Conservation (phyloP, 495 filamentous ascomycete species). For the Penicillium simplicissimum region DNA sequence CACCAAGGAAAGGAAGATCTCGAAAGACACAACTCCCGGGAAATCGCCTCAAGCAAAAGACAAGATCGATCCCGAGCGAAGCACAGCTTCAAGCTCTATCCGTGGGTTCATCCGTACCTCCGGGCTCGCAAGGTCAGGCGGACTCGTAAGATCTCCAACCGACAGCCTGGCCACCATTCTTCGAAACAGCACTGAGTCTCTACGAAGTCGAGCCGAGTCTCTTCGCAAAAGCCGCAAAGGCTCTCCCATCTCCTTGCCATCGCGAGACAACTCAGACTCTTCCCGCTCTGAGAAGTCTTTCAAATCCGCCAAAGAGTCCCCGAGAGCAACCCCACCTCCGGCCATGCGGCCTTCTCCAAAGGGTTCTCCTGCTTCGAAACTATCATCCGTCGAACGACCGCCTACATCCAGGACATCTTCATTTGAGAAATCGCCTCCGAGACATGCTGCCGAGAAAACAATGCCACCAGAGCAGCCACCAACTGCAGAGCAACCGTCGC, state of each 20-base stretch:
- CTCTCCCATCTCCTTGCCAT: slow-evolving; percentile 21
- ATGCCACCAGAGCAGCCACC: neutral
- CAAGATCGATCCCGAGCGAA: slow-evolving; percentile 11
- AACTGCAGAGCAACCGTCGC: neutral
- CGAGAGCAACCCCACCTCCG: slow-evolving; percentile 9
- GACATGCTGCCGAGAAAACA: neutral
- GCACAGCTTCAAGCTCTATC: slow-evolving; percentile 29
- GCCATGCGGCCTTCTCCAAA: slow-evolving; percentile 19
- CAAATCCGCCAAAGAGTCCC: slow-evolving; percentile 16
- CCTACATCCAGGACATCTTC: slow-evolving; percentile 5
- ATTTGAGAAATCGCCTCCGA: slow-evolving; percentile 1
- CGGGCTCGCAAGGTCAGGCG: slow-evolving; percentile 31
- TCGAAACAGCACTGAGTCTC: slow-evolving; percentile 28
- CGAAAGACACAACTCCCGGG: neutral
- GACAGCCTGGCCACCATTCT: slow-evolving; percentile 29
- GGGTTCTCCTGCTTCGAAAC: neutral
- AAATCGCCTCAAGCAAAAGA: slow-evolving; percentile 5
- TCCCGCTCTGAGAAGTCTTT: slow-evolving; percentile 26
- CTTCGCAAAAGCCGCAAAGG: slow-evolving; percentile 23
- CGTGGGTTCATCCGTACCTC: slow-evolving; percentile 48
- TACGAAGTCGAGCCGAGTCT: slow-evolving; percentile 27
- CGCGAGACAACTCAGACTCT: slow-evolving; percentile 32
- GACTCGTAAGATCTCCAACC: slow-evolving; percentile 33
- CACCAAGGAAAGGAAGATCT: neutral
- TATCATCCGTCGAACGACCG: slow-evolving; percentile 1